Evolutionary conservation across 2,329 filamentous ascomycete species (phyloP).

Genomic region (Colletotrichum magnum): DNA sequence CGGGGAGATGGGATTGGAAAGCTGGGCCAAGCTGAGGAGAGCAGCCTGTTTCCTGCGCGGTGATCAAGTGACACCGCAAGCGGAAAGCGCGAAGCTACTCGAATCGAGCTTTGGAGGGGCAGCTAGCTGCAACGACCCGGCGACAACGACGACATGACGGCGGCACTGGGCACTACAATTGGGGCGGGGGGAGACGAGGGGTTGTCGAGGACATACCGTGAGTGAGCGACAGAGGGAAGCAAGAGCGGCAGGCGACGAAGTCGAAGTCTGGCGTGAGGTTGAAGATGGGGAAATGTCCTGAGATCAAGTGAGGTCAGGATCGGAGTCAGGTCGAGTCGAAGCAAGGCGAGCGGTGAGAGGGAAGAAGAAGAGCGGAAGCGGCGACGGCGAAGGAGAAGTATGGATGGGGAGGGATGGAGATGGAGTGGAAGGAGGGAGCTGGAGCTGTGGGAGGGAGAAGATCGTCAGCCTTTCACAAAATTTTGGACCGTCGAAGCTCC

Average conservation of each 20-base stretch:
- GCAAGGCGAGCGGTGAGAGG: constrained; percentile 38
- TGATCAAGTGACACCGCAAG: constrained; percentile 36
- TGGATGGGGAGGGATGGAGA: constrained; percentile 39
- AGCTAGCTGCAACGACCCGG: constrained; percentile 5
- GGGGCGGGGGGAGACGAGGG: background rate
- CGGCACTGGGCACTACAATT: constrained; percentile 18
- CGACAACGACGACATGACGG: constrained; percentile 1
- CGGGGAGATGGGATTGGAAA: background rate
- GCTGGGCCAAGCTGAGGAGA: constrained; percentile 13
- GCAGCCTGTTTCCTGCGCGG: constrained; percentile 10
- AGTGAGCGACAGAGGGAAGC: constrained; percentile 22
- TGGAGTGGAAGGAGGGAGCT: constrained; percentile 38
- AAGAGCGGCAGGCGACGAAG: constrained; percentile 35
- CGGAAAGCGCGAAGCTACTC: constrained; percentile 16
- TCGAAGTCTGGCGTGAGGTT: constrained; percentile 37
- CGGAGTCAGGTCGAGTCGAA: constrained; percentile 18
- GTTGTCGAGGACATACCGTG: constrained; percentile 29
- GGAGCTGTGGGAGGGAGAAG: constrained; percentile 40
- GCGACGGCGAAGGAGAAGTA: constrained; percentile 41
- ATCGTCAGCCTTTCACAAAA: constrained; percentile 44
- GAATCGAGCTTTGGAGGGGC: constrained; percentile 21
- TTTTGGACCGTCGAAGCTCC: constrained; percentile 41
- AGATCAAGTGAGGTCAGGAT: constrained; percentile 37
- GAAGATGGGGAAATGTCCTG: constrained; percentile 27
- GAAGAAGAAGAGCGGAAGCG: constrained; percentile 40